Base-by-base conservation (phyloP, 1,284 basidiomycete genomes). In the Ustilago hordei region DNA sequence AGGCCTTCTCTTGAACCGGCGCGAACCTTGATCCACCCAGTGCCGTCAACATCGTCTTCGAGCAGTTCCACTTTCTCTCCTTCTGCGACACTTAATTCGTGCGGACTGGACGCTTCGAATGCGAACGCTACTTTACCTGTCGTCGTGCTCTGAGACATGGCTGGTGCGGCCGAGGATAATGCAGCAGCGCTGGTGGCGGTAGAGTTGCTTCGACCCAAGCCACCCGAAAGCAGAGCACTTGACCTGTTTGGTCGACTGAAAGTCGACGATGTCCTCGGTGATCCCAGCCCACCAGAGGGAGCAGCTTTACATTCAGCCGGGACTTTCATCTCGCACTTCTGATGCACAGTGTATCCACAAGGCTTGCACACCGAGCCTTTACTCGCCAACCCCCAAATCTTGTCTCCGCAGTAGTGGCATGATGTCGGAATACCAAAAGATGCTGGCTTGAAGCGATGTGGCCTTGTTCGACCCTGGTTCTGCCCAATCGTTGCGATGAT, bases 241-340 rank as follows among this genome's bases (percentile, higher is more conserved):
- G 64, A 62, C 13, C 64, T 64, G 35, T 60, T 66, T 8, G 69
- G 38, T 7, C 56, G 48, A 39, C 32, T 50, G 32, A 62, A 53
- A 8, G 53, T 39, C 12, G 45, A 19, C 8, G 43, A 48, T 17
- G 45, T 5, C 6, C 57, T 43, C 15, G 36, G 34, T n/a, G 60
- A 38, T 36, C 52, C 57, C 32, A 41, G 12, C 8, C 56, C 54
- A 28, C 28, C 55, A 2, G 53, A 56, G 4, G 69, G 64, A n/a
- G 66, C 60, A n/a, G 78, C 69, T 43, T 71, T 75, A 64, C 80
- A 81, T 38, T 81, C 66, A 0, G 80, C 72, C 3, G 80, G 72
- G 36, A 81, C 80, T 67, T 81, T 81, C 59, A 79, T 67, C 77
- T 81, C 78, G 64, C 80, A 81, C 69, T 81, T 81, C 36, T 72